A percentile compares a stretch with the other conserved stretches of the same genome.
These are phyloP conservation scores for Centaurea solstitialis DNA, from an alignment of 129 eudicot genomes.

Conservation along the genomic window DNA sequence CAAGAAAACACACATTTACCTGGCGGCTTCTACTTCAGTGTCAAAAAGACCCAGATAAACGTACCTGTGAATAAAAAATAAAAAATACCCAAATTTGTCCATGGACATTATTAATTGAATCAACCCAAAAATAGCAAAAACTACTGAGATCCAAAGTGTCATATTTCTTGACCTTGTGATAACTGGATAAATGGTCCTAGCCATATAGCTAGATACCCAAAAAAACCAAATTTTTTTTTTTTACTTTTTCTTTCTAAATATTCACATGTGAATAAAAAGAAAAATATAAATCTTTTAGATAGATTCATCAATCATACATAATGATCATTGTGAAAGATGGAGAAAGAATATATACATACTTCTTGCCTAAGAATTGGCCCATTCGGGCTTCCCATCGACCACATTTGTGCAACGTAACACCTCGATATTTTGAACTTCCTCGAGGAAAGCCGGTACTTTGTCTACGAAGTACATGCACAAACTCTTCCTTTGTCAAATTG, in stretches of 20 bases:
- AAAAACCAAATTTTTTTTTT: not conserved
- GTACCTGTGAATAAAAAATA: constrained; percentile 49
- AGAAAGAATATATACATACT: constrained; percentile 45
- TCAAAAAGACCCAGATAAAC: constrained; percentile 96
- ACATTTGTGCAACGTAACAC: constrained; percentile 91
- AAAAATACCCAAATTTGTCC: constrained; percentile 11
- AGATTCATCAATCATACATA: too few relatives aligned
- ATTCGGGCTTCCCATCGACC: constrained; percentile 97
- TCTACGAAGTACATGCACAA: constrained; percentile 92
- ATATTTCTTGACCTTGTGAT: constrained; percentile 30
- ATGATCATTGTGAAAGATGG: not conserved
- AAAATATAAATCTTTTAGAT: not conserved
- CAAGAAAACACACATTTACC: constrained; percentile 44
- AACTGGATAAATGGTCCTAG: constrained; percentile 27
- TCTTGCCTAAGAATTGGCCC: constrained; percentile 98
- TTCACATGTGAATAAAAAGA: too few relatives aligned
- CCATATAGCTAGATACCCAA: too few relatives aligned
- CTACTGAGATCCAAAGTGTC: constrained; percentile 29
- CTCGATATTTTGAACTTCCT: constrained; percentile 89
- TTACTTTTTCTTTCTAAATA: not conserved
- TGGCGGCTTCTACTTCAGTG: constrained; percentile 97
- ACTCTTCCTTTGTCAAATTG: constrained; percentile 86
- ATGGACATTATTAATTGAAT: constrained; percentile 25
- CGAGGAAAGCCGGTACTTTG: constrained; percentile 95
- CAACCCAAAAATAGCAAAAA: constrained; percentile 29